phyloP scores from a whole-genome alignment of 2,329 filamentous ascomycete species.

The Colletotrichum graminicola region DNA sequence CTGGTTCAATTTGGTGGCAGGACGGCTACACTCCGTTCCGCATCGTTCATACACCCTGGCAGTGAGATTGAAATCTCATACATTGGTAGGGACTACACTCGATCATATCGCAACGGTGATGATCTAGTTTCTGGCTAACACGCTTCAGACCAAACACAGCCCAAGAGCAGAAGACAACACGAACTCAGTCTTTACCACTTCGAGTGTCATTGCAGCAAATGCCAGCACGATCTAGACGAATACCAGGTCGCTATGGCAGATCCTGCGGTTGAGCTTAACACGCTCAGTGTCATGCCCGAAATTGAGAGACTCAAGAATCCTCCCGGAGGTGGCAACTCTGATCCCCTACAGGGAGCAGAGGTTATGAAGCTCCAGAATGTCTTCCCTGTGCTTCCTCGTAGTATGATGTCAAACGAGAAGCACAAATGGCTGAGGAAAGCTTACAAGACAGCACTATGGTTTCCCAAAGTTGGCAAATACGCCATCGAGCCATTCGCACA shows the following conservation, averaged over 20 bases:
- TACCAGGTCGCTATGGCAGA: constrained; percentile 63
- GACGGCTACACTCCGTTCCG: constrained; percentile 63
- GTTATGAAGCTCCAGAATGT: constrained; percentile 9
- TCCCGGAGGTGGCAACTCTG: constrained; percentile 6
- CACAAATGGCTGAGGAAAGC: constrained; percentile 48
- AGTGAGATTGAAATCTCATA: constrained; percentile 74
- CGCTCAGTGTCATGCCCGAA: constrained; percentile 59
- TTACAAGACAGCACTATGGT: constrained; percentile 55
- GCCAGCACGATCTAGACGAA: constrained; percentile 63
- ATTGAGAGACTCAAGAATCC: constrained; percentile 41
- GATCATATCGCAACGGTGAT: neutral
- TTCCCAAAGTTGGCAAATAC: constrained; percentile 56
- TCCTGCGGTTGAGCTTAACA: constrained; percentile 58
- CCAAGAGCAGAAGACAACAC: constrained; percentile 56
- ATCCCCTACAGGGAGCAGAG: constrained; percentile 5
- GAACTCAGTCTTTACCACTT: constrained; percentile 66
- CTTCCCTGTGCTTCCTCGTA: constrained; percentile 6
- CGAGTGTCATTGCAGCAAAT: constrained; percentile 63
- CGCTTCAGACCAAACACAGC: constrained; percentile 60
- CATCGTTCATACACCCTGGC: constrained; percentile 60
- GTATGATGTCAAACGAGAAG: constrained; percentile 32
- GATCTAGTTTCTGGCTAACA: neutral
- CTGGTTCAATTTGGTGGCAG: constrained; percentile 67
- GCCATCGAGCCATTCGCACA: constrained; percentile 63
- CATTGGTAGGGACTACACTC: constrained; percentile 59